phyloP scores from a whole-genome alignment of 2,329 filamentous ascomycete genomes.

The Fusarium oxysporum region DNA sequence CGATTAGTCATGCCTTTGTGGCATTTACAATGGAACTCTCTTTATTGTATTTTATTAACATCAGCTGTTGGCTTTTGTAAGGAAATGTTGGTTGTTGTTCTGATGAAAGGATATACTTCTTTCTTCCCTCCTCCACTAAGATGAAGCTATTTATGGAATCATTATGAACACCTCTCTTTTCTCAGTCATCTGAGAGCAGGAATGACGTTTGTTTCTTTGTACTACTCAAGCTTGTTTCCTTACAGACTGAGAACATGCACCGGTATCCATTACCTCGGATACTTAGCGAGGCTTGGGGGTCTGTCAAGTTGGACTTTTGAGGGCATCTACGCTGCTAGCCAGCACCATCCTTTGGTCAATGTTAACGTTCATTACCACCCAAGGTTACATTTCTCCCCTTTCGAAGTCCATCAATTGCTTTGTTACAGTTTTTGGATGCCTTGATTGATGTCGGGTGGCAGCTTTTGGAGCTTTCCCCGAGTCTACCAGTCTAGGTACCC shows the following conservation, averaged over 20 bases:
- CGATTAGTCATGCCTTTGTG: conserved; percentile 30
- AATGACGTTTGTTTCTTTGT: conserved; percentile 10
- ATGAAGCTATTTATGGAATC: conserved; percentile 12
- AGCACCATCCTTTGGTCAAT: neutral
- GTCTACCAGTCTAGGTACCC: no score
- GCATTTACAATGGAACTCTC: neutral
- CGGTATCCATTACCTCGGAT: neutral
- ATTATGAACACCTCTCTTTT: neutral
- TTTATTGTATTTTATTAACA: neutral
- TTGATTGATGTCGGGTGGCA: conserved; percentile 14
- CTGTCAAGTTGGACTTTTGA: neutral
- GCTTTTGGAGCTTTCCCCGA: neutral
- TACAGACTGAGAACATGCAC: neutral
- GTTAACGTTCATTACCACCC: neutral
- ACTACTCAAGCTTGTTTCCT: conserved; percentile 2
- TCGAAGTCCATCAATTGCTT: conserved; percentile 5
- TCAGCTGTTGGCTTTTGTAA: neutral
- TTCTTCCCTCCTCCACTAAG: neutral
- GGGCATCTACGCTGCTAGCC: neutral
- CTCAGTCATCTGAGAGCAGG: neutral
- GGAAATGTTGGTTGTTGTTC: neutral
- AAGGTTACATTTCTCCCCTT: conserved; percentile 39
- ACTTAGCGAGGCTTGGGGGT: neutral
- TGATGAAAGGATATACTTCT: neutral
- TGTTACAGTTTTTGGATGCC: conserved; percentile 16